These are phyloP conservation scores for Trypanosoma vivax DNA, from an alignment of 208 protist species.

Conservation along the genomic window DNA sequence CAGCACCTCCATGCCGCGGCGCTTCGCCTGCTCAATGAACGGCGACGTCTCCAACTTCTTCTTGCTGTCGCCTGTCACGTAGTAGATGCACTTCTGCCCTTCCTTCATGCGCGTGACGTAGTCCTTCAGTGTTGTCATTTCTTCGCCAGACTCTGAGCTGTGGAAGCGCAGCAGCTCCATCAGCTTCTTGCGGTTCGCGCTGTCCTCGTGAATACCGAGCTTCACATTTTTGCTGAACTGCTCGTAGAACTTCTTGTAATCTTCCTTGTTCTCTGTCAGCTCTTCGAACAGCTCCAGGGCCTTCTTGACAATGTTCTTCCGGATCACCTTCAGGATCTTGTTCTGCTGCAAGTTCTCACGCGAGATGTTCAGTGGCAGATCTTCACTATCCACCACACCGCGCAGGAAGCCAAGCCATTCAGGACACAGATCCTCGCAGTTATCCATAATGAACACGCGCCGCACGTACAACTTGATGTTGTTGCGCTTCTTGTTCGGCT, in stretches of 20 bases:
- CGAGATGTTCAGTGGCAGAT: conserved; percentile 98
- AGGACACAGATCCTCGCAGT: conserved; percentile 96
- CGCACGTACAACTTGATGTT: conserved; percentile 98
- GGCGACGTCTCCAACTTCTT: conserved; percentile 87
- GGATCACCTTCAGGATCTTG: conserved; percentile 97
- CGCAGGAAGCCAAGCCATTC: conserved; percentile 97
- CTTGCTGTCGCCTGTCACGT: conserved; percentile 96
- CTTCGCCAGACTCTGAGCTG: conserved; percentile 89
- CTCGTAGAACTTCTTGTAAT: conserved; percentile 99
- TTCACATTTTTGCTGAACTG: conserved; percentile 97
- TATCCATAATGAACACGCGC: conserved; percentile 99
- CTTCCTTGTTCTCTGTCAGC: conserved; percentile 95
- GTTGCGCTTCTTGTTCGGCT: conserved; percentile 96
- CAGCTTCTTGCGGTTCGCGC: conserved; percentile 92
- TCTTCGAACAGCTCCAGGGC: conserved; percentile 95
- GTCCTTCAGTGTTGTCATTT: conserved; percentile 93
- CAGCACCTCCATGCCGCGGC: conserved; percentile 93
- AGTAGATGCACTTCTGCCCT: conserved; percentile 98
- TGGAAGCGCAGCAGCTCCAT: conserved; percentile 93
- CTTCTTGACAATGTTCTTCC: conserved; percentile 99
- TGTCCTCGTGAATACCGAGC: conserved; percentile 98
- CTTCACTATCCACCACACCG: conserved; percentile 98
- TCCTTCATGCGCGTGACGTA: conserved; percentile 97
- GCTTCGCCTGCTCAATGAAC: conserved; percentile 95
- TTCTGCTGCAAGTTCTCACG: conserved; percentile 98